Percentiles rank a stretch among this genome's conserved stretches.
phyloP scores from a whole-genome alignment of 176 grass and related monocot species.

The Rhynchospora tenuis region DNA sequence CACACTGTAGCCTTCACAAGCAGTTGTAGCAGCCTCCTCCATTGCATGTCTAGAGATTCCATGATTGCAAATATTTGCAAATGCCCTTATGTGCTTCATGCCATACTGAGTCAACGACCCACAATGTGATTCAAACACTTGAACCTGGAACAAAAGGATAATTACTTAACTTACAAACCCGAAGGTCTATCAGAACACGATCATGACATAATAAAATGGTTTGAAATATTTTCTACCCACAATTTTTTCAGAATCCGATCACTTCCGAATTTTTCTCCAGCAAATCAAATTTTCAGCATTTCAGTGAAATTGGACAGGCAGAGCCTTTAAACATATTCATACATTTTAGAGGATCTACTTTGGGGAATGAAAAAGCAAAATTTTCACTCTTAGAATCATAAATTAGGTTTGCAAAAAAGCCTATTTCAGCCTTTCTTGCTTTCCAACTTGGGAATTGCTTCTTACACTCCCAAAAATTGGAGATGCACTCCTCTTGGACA shows the following conservation, averaged over 20 bases:
- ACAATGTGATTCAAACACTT: constrained; percentile 61
- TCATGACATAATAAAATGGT: neutral
- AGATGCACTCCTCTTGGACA: too few species aligned
- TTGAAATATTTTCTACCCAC: neutral
- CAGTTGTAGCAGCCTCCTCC: constrained; percentile 36
- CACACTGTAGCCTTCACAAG: constrained; percentile 39
- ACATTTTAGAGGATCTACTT: too few species aligned
- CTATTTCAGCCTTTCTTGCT: neutral
- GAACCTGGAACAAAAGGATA: constrained; percentile 35
- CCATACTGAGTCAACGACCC: constrained; percentile 84
- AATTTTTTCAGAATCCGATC: neutral
- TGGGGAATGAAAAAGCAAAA: neutral
- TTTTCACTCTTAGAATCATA: neutral
- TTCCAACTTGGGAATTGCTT: too few species aligned
- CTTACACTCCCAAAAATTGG: too few species aligned
- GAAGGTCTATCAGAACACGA: neutral
- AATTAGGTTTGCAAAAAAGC: neutral
- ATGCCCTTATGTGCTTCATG: constrained; percentile 78
- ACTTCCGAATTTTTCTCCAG: neutral
- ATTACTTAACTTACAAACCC: neutral
- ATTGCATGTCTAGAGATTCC: constrained; percentile 40
- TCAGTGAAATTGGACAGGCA: neutral
- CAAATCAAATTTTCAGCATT: too few species aligned
- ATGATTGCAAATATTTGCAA: constrained; percentile 84
- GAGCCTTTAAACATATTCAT: neutral